These are phyloP conservation scores for Ophiostoma ips DNA, from an alignment of 2,329 filamentous ascomycete species.

Conservation along the genomic window DNA sequence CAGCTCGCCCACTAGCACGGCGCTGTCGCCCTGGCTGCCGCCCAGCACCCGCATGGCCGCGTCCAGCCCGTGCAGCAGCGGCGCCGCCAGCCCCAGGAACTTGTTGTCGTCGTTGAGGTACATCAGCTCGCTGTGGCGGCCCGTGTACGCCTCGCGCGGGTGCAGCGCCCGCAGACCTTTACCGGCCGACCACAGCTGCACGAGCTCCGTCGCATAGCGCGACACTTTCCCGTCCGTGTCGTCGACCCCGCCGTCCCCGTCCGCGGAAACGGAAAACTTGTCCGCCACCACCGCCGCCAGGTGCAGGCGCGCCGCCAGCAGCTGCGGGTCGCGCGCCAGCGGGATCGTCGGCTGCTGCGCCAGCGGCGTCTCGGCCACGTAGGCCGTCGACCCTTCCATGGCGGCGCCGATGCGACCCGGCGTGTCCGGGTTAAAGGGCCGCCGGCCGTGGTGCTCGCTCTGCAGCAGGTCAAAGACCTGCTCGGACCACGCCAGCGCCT, in stretches of 20 bases:
- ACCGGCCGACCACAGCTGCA: conserved; percentile 27
- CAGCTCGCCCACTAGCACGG: conserved; percentile 23
- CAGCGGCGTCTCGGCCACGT: conserved; percentile 2
- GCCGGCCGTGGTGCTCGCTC: conserved; percentile 25
- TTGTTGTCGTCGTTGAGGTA: conserved; percentile 24
- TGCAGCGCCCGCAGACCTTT: conserved; percentile 25
- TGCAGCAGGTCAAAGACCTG: conserved; percentile 36
- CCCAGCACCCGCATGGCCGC: conserved; percentile 29
- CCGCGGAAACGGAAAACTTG: conserved; percentile 15
- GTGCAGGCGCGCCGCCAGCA: conserved; percentile 28
- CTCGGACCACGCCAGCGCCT: conserved; percentile 32
- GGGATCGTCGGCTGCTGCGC: conserved; percentile 15
- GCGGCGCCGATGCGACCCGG: conserved; percentile 3
- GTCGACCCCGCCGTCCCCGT: conserved; percentile 10
- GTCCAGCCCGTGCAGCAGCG: conserved; percentile 30
- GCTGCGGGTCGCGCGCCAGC: conserved; percentile 29
- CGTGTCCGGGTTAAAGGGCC: conserved; percentile 2
- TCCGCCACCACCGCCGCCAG: conserved; percentile 27
- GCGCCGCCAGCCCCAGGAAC: conserved; percentile 23
- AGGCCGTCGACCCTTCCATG: neutral
- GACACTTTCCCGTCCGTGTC: conserved; percentile 23
- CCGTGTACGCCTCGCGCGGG: conserved; percentile 19
- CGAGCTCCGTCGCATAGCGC: conserved; percentile 20
- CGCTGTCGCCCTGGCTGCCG: conserved; percentile 9
- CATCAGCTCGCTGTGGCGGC: conserved; percentile 14